Base-by-base conservation (phyloP, 768 basidiomycete genomes). In the Boletellus sp. region DNA sequence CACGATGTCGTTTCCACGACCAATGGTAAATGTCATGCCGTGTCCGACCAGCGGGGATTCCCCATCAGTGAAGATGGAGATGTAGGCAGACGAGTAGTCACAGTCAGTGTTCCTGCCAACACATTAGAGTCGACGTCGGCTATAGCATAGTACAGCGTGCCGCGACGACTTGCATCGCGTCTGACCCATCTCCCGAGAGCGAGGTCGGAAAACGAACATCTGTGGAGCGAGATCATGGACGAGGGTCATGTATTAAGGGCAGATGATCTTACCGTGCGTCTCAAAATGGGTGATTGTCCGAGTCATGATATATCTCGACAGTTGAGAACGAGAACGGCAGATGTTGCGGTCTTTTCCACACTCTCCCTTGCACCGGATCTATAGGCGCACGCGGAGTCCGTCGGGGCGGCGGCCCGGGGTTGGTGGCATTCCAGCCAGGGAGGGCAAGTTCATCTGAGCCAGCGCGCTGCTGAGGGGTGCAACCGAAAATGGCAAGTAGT, bases 1-100 rank as follows among this genome's bases (percentile, higher is more conserved):
- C 57, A 88, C 94, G 54, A 96, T 93, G 53, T 98, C 94, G 62
- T 94, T 97, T 24, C 94, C 94, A 36, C 94, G 84, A 0, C 92
- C 92, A 57, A 92, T 94, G 11, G 93, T 94, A 66, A 94, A 94
- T 3, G 92, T 93, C 90, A 93, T 90, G 48, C 91, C 92, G 58
- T 92, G 83, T n/a, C 94, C 91, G 42, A 84, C 77, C 38, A 94
- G 81, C 45, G 82, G 77, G 5, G 72, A 60, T 20, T 82, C 76
- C n/a, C 85, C 75, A 36, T 71, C 61, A 3, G 89, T 94, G 53
- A 79, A 71, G 49, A 97, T 75, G 20, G 83, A 78, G 39, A 96
- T 76, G 66, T 96, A 96, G 6, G 94, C 94, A 2, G 93, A 90
- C 2, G 91, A 94, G 70, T 96, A 96, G 71, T 96, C 94, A 70